These are phyloP conservation scores for Cystobasidium onofrii DNA, from an alignment of 768 basidiomycete species.

Conservation along the genomic window DNA sequence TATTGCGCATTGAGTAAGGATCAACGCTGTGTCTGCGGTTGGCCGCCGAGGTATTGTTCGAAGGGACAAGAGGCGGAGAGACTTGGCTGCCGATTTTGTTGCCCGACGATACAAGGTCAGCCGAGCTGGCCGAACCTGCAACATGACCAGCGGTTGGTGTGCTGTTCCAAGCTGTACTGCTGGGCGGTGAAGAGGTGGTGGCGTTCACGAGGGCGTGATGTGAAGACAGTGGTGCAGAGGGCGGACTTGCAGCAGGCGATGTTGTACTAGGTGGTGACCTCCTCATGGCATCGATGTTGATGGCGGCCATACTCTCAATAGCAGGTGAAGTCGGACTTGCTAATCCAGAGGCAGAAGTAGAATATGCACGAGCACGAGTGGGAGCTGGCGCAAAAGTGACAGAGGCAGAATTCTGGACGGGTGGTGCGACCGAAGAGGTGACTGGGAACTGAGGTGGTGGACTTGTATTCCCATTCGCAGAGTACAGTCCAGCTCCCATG, in stretches of 20 bases:
- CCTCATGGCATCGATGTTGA: background rate
- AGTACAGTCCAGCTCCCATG: background rate
- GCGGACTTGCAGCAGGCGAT: background rate
- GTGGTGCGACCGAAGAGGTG: background rate
- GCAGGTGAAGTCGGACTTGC: background rate
- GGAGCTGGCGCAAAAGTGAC: slow-evolving; percentile 1
- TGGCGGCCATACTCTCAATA: background rate
- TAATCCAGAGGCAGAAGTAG: background rate
- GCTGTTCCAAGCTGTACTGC: background rate
- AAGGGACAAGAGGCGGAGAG: background rate
- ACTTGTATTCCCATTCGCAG: background rate
- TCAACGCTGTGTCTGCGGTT: slow-evolving; percentile 4
- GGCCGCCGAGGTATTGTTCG: background rate
- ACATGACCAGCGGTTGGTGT: background rate
- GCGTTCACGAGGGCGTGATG: background rate
- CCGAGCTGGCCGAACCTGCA: background rate
- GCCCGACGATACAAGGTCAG: background rate
- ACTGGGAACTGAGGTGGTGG: background rate
- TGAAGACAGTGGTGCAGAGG: background rate
- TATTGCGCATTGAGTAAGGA: background rate
- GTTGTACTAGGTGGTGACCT: background rate
- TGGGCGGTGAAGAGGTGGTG: background rate
- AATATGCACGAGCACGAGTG: background rate
- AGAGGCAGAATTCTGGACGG: slow-evolving; percentile 7
- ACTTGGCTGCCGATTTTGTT: background rate